Conservation (phyloP, 441 rosid genomes). For the Euphorbia schlechtendalii region DNA sequence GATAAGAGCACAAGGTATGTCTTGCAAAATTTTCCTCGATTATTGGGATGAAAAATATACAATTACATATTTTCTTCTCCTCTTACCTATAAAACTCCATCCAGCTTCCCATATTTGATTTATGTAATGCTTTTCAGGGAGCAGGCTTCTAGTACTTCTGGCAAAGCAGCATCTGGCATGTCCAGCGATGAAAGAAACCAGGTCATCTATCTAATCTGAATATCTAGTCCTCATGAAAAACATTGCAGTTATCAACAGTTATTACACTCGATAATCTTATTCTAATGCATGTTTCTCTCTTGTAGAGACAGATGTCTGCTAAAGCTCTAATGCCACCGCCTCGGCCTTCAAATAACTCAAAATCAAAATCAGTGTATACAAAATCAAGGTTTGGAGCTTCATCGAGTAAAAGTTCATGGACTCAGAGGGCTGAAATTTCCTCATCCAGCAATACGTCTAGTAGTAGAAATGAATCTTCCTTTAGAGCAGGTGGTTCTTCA, state of each 20-base stretch:
- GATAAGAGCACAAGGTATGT: slow-evolving; percentile 79
- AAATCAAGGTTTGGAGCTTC: slow-evolving; percentile 66
- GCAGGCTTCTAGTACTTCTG: slow-evolving; percentile 88
- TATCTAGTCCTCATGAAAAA: slow-evolving; percentile 4
- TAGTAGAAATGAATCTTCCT: slow-evolving; percentile 52
- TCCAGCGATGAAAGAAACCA: slow-evolving; percentile 89
- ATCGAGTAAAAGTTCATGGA: slow-evolving; percentile 44
- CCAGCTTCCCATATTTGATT: neutral
- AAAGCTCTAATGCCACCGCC: slow-evolving; percentile 98
- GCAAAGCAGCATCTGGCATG: slow-evolving; percentile 83
- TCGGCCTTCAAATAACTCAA: slow-evolving; percentile 44
- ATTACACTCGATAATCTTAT: neutral
- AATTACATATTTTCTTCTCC: neutral
- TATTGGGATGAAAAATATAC: neutral
- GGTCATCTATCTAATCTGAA: slow-evolving; percentile 34
- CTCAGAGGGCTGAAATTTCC: slow-evolving; percentile 47
- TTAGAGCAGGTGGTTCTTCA: slow-evolving; percentile 44
- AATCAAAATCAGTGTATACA: slow-evolving; percentile 26
- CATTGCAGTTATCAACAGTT: neutral
- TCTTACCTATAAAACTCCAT: neutral
- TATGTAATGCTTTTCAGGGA: slow-evolving; percentile 58
- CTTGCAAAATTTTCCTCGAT: neutral
- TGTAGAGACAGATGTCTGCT: slow-evolving; percentile 63
- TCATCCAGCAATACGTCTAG: slow-evolving; percentile 59
- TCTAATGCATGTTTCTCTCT: slow-evolving; percentile 14